Conservation (phyloP, 805 yeast species). For the Suhomyces xylopsoci region DNA sequence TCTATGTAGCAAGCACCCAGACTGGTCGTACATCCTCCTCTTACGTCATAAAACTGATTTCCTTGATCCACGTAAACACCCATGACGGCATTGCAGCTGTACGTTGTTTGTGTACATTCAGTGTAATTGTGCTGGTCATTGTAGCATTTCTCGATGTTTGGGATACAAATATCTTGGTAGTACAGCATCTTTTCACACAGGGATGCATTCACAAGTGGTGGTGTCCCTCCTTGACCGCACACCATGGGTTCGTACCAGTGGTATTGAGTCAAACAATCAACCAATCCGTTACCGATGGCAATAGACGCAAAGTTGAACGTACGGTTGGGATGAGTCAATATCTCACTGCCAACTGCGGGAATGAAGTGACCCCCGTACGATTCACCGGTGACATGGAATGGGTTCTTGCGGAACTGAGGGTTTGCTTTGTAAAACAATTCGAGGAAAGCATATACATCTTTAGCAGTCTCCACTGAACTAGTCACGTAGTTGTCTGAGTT, state of each 20-base stretch:
- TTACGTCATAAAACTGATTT: slow-evolving; percentile 2
- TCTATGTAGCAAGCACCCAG: not conserved
- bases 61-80: slow-evolving; percentile 4
- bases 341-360: slow-evolving; percentile 19
- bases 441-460: slow-evolving; percentile 19
- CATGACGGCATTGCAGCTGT: slow-evolving; percentile 7
- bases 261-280: slow-evolving; percentile 40
- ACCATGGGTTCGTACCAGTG: slow-evolving; percentile 42
- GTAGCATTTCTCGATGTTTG: slow-evolving; percentile 4
- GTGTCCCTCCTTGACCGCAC: slow-evolving; percentile 43
- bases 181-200: slow-evolving; percentile 30
- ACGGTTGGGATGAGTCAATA: slow-evolving; percentile 18
- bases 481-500: slow-evolving; percentile 13
- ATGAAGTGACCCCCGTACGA: slow-evolving; percentile 24
- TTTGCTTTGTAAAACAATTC: slow-evolving; percentile 22
- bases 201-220: slow-evolving; percentile 29
- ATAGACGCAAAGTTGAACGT: slow-evolving; percentile 32
- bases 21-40: not conserved
- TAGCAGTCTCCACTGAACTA: slow-evolving; percentile 15
- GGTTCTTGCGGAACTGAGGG: slow-evolving; percentile 14
- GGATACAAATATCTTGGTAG: slow-evolving; percentile 32
- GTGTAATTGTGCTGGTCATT: slow-evolving; percentile 4
- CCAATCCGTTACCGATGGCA: slow-evolving; percentile 44
- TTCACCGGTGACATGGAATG: slow-evolving; percentile 25
- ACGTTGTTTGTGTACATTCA: slow-evolving; percentile 6